These are phyloP conservation scores for Dysphania ambrosioides DNA, from an alignment of 148 eudicot genomes.

Conservation along the genomic window DNA sequence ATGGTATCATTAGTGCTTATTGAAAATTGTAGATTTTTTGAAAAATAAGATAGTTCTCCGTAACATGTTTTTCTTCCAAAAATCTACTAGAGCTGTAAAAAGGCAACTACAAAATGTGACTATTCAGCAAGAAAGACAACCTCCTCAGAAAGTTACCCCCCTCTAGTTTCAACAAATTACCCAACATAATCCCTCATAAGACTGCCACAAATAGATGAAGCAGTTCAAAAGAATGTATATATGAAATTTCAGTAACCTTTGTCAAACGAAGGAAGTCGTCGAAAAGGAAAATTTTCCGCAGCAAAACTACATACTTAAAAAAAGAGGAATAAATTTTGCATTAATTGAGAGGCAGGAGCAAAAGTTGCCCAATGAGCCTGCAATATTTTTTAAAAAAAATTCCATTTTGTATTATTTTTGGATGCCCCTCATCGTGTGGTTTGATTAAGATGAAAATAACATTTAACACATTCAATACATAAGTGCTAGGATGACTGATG, in stretches of 20 bases:
- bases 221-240: neutral
- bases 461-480: neutral
- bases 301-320: neutral
- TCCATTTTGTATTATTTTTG: neutral
- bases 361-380: neutral
- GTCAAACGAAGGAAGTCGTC: neutral
- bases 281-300: neutral
- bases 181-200: neutral
- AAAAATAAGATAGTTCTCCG: neutral
- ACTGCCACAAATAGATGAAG: neutral
- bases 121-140: neutral
- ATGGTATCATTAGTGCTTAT: neutral
- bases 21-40: neutral
- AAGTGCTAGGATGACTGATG: neutral
- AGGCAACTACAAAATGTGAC: neutral
- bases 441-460: neutral
- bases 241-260: neutral
- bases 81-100: neutral
- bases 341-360: neutral
- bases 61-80: no score
- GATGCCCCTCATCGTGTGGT: neutral
- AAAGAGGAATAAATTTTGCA: neutral
- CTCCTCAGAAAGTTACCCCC: no score
- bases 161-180: neutral
- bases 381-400: neutral